Evolutionary conservation across 805 yeast species (phyloP).

Genomic region (Pichia eremophila): DNA sequence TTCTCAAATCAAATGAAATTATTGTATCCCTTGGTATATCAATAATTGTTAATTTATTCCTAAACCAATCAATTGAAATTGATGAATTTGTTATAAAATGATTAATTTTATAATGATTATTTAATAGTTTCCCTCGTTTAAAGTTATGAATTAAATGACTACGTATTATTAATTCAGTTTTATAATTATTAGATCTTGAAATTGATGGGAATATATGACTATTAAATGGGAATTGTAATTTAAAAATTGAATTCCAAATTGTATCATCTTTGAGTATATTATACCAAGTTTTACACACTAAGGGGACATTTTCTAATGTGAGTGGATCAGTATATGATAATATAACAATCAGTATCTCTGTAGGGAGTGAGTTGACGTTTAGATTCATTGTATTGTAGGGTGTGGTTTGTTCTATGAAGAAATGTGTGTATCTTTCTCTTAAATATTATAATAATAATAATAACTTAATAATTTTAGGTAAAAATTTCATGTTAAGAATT

Average conservation of each 20-base stretch:
- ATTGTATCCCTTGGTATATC: constrained; percentile 7
- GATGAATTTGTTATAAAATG: constrained; percentile 2
- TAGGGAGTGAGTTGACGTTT: constrained; percentile 29
- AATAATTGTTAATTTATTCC: constrained; percentile 5
- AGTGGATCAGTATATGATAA: constrained; percentile 38
- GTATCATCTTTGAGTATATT: constrained; percentile 33
- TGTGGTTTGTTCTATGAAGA: no score
- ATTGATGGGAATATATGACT: constrained; percentile 32
- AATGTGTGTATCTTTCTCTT: no score
- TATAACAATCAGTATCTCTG: constrained; percentile 36
- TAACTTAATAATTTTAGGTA: no score
- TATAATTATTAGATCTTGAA: constrained; percentile 36
- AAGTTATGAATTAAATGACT: constrained; percentile 18
- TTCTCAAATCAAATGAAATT: constrained; percentile 7
- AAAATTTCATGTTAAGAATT: no score
- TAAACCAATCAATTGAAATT: constrained; percentile 7
- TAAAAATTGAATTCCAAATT: constrained; percentile 41
- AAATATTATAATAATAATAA: no score
- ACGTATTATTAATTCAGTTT: constrained; percentile 36
- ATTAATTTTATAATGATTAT: constrained; percentile 2
- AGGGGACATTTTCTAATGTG: constrained; percentile 31
- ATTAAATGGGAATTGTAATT: constrained; percentile 29
- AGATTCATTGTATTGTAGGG: no score
- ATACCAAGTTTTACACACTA: constrained; percentile 43
- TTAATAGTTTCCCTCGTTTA: constrained; percentile 4